Base-by-base conservation (phyloP, 2,329 filamentous ascomycete species). In the Aquanectria penicillioides region DNA sequence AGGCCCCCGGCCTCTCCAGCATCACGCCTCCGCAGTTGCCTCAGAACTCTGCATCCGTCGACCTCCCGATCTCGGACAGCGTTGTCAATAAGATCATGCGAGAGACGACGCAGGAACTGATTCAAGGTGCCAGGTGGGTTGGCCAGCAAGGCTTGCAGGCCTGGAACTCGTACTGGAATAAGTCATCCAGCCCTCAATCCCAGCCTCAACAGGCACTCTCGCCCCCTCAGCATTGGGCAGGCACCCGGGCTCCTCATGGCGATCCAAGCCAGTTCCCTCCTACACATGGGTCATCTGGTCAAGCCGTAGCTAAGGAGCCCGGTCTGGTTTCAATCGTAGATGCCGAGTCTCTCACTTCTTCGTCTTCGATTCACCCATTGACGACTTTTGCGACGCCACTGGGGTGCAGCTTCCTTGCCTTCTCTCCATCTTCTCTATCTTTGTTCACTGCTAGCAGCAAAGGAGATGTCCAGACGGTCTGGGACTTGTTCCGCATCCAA, bases 91-190 rank as follows among this genome's bases (percentile, higher is more conserved):
- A 91, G 65, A 84, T 94, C 50, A 90, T 92, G 77, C 86, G 92
- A 61, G 90, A 92, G 72, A 89, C 91, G 2, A 91, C 91, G 0
- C 91, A 94, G 69, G 90, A 92, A 69, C 79, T 92, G 36, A 90
- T 93, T 37, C 87, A 90, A 57, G 87, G 89, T 17, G 90, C 88
- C 22, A 89, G 86, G 64, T 93, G 90, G 88, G 86, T 92, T 53
- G 88, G 90, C 3, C 90, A 93, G 69, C 90, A 93, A 71, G 87
- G 91, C 18, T 82, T 88, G 69, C 89, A 92, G 71, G 89, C 89
- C 9, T 92, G 91, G 85, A 93, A 92, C 69, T 89, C 84, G 69
- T 94, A 95, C 76, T 93, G 91, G 86, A 92, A 90, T 69, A 82
- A 85, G 71, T 73, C 80, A 57, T 64, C 79, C 43, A 74, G 68